phyloP scores from a whole-genome alignment of 164 flowering plant species.

The Nymphaea colorata region DNA sequence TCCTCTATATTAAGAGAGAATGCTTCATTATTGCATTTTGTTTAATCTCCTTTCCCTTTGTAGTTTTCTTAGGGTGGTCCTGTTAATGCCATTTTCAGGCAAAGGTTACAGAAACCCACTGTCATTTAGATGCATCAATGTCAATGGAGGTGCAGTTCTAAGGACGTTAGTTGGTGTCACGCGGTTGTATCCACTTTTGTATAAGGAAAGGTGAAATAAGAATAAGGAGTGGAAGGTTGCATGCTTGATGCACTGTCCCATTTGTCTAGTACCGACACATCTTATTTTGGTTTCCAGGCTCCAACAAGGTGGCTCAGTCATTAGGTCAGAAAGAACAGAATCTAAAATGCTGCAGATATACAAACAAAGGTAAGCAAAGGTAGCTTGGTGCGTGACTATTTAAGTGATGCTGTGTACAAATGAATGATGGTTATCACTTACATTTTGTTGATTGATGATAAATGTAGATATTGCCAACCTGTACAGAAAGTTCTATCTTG shows the following conservation, averaged over 20 bases:
- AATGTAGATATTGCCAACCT: too few relatives aligned
- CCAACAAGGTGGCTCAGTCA: slow-evolving; percentile 41
- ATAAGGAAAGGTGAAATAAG: slow-evolving; percentile 60
- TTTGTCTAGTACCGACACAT: neutral
- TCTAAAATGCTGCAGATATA: slow-evolving; percentile 33
- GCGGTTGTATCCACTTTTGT: slow-evolving; percentile 81
- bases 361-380: slow-evolving; percentile 50
- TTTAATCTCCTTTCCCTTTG: neutral
- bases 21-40: neutral
- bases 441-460: too few relatives aligned
- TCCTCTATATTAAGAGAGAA: too few relatives aligned
- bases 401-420: too few relatives aligned
- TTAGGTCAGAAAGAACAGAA: slow-evolving; percentile 83
- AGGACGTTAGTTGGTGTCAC: slow-evolving; percentile 60
- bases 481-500: too few relatives aligned
- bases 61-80: neutral
- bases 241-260: neutral
- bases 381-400: neutral
- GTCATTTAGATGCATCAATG: slow-evolving; percentile 78
- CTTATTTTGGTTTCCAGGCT: slow-evolving; percentile 26
- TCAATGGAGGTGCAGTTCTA: slow-evolving; percentile 75
- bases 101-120: slow-evolving; percentile 53
- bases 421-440: too few relatives aligned
- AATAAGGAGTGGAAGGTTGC: neutral
- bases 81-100: slow-evolving; percentile 24